Evolutionary conservation across 2,329 filamentous ascomycete species (phyloP).

Genomic region (Verticillium zaregamsianum): DNA sequence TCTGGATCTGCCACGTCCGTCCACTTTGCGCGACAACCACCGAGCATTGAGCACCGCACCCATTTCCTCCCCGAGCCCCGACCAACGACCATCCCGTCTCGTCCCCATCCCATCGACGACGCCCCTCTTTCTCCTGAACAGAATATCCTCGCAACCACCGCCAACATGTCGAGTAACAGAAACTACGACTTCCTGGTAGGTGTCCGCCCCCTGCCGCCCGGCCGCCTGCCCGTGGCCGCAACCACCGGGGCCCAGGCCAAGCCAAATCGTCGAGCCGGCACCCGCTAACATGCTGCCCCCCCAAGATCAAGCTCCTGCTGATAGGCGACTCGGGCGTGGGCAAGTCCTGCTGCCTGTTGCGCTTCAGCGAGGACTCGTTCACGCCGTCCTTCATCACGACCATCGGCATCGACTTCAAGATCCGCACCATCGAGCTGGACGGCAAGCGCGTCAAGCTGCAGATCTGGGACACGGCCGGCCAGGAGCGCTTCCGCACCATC

Average conservation of each 20-base stretch:
- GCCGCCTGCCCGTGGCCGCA: conserved; percentile 10
- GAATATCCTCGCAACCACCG: background rate
- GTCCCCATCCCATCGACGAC: background rate
- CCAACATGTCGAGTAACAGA: conserved; percentile 86
- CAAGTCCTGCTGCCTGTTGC: conserved; percentile 94
- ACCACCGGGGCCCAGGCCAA: conserved; percentile 2
- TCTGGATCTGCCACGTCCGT: background rate
- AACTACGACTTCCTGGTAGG: conserved; percentile 99
- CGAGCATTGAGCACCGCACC: background rate
- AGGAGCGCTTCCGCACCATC: conserved; percentile 99
- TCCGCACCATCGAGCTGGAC: conserved; percentile 96
- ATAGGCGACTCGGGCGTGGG: conserved; percentile 96
- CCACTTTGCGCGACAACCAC: background rate
- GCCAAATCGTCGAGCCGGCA: background rate
- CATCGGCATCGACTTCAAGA: conserved; percentile 99
- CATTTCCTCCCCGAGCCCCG: background rate
- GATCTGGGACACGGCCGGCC: conserved; percentile 98
- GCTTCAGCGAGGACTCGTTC: conserved; percentile 97
- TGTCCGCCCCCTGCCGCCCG: conserved; percentile 11
- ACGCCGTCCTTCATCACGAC: conserved; percentile 98
- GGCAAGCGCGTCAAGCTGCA: conserved; percentile 98
- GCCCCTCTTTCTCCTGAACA: background rate
- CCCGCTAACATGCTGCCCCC: conserved; percentile 7
- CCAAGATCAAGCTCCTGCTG: conserved; percentile 89
- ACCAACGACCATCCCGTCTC: background rate